Conservation (phyloP, 2,329 filamentous ascomycete genomes). For the Dendrostoma leiphaemia region DNA sequence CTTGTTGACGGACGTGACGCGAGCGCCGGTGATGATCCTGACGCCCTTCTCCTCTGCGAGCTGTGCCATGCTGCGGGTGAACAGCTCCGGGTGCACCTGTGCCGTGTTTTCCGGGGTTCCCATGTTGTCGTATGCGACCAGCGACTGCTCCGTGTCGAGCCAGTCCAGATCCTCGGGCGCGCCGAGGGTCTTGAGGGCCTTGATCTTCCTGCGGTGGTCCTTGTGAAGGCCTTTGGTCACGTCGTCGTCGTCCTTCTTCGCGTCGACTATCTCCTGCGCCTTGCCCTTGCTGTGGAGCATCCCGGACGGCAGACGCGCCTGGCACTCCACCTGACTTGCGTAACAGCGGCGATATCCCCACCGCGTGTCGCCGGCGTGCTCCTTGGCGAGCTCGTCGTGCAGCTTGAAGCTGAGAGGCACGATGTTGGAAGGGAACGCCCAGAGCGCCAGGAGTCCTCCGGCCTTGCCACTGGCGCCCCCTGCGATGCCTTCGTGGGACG, state of each 20-base stretch:
- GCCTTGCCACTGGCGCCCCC: conserved; percentile 77
- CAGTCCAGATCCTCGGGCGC: conserved; percentile 65
- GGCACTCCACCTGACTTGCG: conserved; percentile 20
- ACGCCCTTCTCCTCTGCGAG: conserved; percentile 63
- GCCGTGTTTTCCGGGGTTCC: conserved; percentile 61
- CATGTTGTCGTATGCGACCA: conserved; percentile 32
- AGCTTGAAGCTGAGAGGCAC: conserved; percentile 69
- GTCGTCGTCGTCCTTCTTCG: neutral
- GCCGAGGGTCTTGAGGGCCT: conserved; percentile 26
- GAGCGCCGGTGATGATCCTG: conserved; percentile 42
- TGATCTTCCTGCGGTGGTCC: conserved; percentile 24
- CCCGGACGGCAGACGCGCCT: conserved; percentile 1
- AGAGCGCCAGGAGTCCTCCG: conserved; percentile 69
- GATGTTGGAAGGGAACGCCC: conserved; percentile 71
- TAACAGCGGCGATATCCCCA: conserved; percentile 66
- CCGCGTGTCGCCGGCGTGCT: conserved; percentile 62
- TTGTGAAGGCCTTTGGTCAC: conserved; percentile 17
- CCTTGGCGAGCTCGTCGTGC: conserved; percentile 65
- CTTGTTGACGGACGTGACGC: conserved; percentile 27
- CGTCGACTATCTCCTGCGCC: neutral
- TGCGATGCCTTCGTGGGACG: conserved; percentile 52
- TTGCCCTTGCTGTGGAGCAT: neutral
- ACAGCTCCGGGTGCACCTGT: conserved; percentile 75
- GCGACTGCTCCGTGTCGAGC: conserved; percentile 55
- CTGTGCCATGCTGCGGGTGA: conserved; percentile 69